A percentile compares a stretch with the other conserved stretches of the same genome.
phyloP scores from a whole-genome alignment of 169 alveolate species.

The Plasmodium malariae region DNA sequence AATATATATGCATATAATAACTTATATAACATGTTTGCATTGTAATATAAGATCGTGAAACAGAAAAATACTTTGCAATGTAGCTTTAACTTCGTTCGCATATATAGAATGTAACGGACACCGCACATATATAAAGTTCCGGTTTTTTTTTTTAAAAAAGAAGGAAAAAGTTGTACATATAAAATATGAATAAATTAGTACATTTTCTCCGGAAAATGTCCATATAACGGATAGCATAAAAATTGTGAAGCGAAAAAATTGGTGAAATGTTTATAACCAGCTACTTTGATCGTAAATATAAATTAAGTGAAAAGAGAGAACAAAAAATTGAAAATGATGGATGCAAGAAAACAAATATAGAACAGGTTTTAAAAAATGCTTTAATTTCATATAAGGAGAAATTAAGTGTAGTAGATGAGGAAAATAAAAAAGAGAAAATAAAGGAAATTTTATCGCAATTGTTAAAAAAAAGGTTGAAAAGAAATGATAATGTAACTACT shows the following conservation, averaged over 20 bases:
- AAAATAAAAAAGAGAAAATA: slow-evolving; percentile 24
- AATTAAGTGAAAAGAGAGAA: slow-evolving; percentile 8
- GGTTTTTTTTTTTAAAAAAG: too few species aligned
- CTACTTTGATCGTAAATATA: background rate
- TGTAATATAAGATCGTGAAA: too few species aligned
- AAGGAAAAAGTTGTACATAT: too few species aligned
- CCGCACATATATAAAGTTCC: too few species aligned
- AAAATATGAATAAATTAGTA: background rate
- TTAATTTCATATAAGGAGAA: slow-evolving; percentile 25
- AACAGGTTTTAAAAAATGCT: slow-evolving; percentile 24
- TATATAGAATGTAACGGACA: too few species aligned
- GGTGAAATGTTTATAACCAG: slow-evolving; percentile 16
- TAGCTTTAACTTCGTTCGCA: too few species aligned
- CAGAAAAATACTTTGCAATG: too few species aligned
- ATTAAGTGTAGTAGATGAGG: background rate
- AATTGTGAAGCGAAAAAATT: background rate
- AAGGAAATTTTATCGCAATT: slow-evolving; percentile 28
- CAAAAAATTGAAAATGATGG: slow-evolving; percentile 5
- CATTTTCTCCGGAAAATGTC: background rate
- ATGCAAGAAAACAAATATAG: slow-evolving; percentile 18
- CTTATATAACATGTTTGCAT: too few species aligned
- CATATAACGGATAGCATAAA: background rate
- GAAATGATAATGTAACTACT: background rate
- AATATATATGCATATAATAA: too few species aligned
- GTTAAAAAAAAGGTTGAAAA: slow-evolving; percentile 33